Evolutionary conservation across 805 yeast genomes (phyloP), one percentile per base, ranked within the genome.

Genomic region (Metahyphopichia silvanorum): DNA sequence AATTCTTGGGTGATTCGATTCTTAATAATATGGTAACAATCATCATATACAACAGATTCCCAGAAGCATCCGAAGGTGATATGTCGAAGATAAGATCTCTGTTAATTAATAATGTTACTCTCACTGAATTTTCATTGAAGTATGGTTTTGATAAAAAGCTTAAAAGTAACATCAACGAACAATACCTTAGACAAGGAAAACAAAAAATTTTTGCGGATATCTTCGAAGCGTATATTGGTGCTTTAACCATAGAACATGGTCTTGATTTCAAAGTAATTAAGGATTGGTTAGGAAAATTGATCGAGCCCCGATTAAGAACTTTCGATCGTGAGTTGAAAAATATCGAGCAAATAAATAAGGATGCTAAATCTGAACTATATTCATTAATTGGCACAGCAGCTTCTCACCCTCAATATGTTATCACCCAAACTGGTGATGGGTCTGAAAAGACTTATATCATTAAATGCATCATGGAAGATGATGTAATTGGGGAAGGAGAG

Each of bases 141-240:
- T 91, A 91, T 57, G 81, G 79, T 1, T 73, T 88, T 37, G 81
- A 78, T 42, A 67, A 74, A 37, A 63, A 64, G 33, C 58, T 86
- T 40, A 67, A 71, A 35, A 65, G 71, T 33, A 69, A 72, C 43
- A 66, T 71, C 21, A 76, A 74, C 35, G 74, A 64, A 20, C 53
- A 55, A 4, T 47, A 65, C 10, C 66, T 71, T 33, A 53, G 59
- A 18, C 61, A 64, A 21, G 85, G 86, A 6, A 76, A 71, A 37
- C 74, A 74, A 42, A 93, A 93, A 51, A 64, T 84, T 4, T 74
- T 73, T 49, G 96, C 98, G 0, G 98, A 91, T 66, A 78, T 84
- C 0, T 86, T 91, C 53, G 98, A 93, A 59, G 96, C 98, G 0
- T 91, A 91, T 45, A 71, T 93, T 28, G 98, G 96, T 5, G 98